phyloP scores from a whole-genome alignment of 2,329 filamentous ascomycete genomes.

The Pyrenophora seminiperda region DNA sequence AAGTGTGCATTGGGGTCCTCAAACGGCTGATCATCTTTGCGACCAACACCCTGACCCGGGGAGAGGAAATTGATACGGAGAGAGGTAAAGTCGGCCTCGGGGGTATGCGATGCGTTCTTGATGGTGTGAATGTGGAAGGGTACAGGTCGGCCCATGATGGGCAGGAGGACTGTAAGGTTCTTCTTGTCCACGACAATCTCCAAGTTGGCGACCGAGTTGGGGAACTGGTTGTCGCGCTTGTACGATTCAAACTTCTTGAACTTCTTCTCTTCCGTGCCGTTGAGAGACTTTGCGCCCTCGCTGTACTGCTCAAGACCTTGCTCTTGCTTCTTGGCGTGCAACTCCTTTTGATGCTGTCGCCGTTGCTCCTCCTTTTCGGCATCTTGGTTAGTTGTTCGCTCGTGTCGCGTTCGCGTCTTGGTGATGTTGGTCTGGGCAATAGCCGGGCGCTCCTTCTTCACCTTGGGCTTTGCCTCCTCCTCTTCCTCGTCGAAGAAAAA shows the following conservation, averaged over 20 bases:
- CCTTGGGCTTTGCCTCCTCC: conserved; percentile 81
- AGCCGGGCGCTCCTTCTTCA: conserved; percentile 85
- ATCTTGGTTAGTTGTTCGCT: conserved; percentile 84
- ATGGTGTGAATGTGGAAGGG: conserved; percentile 98
- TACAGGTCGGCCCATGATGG: conserved; percentile 95
- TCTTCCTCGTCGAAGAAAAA: conserved; percentile 99
- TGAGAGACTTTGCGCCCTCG: conserved; percentile 80
- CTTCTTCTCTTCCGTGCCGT: conserved; percentile 93
- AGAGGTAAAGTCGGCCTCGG: conserved; percentile 92
- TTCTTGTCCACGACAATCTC: conserved; percentile 90
- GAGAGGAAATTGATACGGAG: conserved; percentile 97
- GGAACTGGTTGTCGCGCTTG: conserved; percentile 95
- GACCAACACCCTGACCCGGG: conserved; percentile 92
- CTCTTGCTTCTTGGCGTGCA: conserved; percentile 80
- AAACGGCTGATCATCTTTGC: conserved; percentile 97
- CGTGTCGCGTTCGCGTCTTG: conserved; percentile 87
- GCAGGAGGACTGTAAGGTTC: conserved; percentile 86
- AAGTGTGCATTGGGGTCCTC: conserved; percentile 97
- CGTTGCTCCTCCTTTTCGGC: conserved; percentile 88
- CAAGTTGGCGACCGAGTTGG: conserved; percentile 78
- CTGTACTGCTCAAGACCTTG: conserved; percentile 85
- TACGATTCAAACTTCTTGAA: conserved; percentile 99
- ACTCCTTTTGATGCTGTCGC: conserved; percentile 89
- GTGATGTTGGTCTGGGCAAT: conserved; percentile 95
- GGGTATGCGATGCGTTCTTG: conserved; percentile 98